Base-by-base conservation (phyloP, 805 yeast genomes). In the Myxozyma udenii region DNA sequence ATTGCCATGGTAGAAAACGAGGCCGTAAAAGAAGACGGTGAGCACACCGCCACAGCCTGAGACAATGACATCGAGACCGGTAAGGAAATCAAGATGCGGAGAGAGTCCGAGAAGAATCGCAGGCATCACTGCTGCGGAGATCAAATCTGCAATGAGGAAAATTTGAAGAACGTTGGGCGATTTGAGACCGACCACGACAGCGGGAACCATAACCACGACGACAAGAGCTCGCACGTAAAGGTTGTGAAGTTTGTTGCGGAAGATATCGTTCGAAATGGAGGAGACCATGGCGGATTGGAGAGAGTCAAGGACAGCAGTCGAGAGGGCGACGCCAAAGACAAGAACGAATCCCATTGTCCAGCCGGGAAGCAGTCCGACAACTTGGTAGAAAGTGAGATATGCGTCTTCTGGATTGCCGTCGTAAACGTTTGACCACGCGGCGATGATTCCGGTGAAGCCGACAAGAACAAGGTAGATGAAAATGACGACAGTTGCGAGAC, bases 301-400 rank as follows among this genome's bases (percentile, higher is more conserved):
- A 1, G 95, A 84, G 67, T 88, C 97, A 68, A 89, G 80, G 0
- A 96, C 85, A 66, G 95, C 89, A 0, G 95, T 87, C 4, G 95
- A 86, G 55, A 90, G 72, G 33, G 83, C 72, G 37, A 84, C 78
- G 30, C 80, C 74, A 64, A 89, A 87, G 18, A 89, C 85, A 51
- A 90, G 70, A 5, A 87, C 83, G 64, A 90, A 82, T 0, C 91
- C 96, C 60, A 84, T 77, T 7, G 89, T 80, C 96, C 97, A 89
- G 16, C 78, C 76, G 4, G 95, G 91, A 82, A 89, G 79, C 51
- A 80, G 73, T 16, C 80, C 72, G 54, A 90, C 71, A 53, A 90
- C 73, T 56, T 84, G 71, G 71, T 79, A 90, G 61, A 90, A 84
- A 0, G 93, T 85, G 57, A 81, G 78, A 41, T 75, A 74, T 1